Evolutionary conservation across 2,329 filamentous ascomycete species (phyloP), one percentile per base, ranked within the genome.

Genomic region (Diaporthe sp.): DNA sequence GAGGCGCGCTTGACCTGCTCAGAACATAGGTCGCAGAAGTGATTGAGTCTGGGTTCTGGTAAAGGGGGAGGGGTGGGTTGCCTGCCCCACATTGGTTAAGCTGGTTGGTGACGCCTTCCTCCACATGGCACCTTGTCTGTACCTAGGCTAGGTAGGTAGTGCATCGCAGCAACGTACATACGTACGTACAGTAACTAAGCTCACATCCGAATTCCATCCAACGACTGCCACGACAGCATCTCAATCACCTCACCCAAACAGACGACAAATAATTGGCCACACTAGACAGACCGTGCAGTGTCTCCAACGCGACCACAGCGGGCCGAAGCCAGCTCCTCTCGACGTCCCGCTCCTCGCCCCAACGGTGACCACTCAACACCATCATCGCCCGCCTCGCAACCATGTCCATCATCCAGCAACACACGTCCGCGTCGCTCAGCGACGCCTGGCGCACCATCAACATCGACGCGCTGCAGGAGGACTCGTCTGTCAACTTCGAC

Each of bases 401-500:
- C 67, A 93, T 93, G 91, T 93, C 91, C 72, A 92, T 93, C 82
- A 92, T 92, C 79, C 91, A 92, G 83, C 90, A 93, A 83, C 89
- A 92, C 85, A 90, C 88, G 70, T 85, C 87, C 76, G 89, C 90
- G 74, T 88, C 91, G 79, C 88, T 93, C 73, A 86, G 86, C 84
- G 91, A 93, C 79, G 89, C 90, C 82, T 93, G 91, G 91, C 94
- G 96, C 85, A 98, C 95, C 79, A 97, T 98, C 89, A 95, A 98
- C 90, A 94, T 98, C 84, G 96, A 98, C 84, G 93, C 93, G 80
- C 90, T 98, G 81, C 94, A 97, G 84, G 95, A 96, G 76, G 96
- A 98, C 85, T 97, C 95, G 80, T 91, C 94, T 79, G 87, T 92
- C 85, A 98, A 98, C 90, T 98, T 98, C 87, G 94, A 97, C 86